Evolutionary conservation across 768 basidiomycete species (phyloP), one percentile per base, ranked within the genome.

Genomic region (Gymnopilus junonius): DNA sequence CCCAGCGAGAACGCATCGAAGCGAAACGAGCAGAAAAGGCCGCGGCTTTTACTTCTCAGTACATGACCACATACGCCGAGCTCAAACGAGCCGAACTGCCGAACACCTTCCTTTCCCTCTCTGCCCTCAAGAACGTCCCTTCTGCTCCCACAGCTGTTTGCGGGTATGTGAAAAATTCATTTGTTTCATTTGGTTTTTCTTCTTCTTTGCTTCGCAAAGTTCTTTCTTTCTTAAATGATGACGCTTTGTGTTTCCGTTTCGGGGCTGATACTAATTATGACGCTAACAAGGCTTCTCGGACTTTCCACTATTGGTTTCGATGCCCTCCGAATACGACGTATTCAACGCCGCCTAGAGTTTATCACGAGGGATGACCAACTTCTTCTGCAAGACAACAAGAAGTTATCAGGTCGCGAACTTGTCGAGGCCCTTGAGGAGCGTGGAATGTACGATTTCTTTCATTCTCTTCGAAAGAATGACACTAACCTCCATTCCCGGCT

Each of bases 391-490:
- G 89, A 90, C 67, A 78, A 76, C 31, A 67, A 75, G 32, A 78
- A 79, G 32, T 73, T 95, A 46, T 83, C 85, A 2, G 70, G 77
- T 20, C 77, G 78, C 3, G 90, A 89, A 65, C 76, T 93, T 6
- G 77, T 80, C 29, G 85, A 91, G 59, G 89, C 91, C 3, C 79
- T 94, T 14, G 79, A 84, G 62, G 92, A 93, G 73, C 87, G 93
- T 62, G 93, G 90, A 69, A 81, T 93, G 93, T 94, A 71, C 71
- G 17, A 15, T 57, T 27, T 37, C 23, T 39, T 61, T 48, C 42
- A 51, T 42, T 48, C 23, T 34, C 31, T 46, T 58, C 7, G 31
- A 25, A 40, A 23, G 8, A 14, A 56, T n/a, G 29, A 15, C 43
- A 39, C 25, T 43, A 29, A 40, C 35, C 50, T 58, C 43, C 31